Base-by-base conservation (phyloP, 805 yeast species). In the Monosporozyma yasuniensis region DNA sequence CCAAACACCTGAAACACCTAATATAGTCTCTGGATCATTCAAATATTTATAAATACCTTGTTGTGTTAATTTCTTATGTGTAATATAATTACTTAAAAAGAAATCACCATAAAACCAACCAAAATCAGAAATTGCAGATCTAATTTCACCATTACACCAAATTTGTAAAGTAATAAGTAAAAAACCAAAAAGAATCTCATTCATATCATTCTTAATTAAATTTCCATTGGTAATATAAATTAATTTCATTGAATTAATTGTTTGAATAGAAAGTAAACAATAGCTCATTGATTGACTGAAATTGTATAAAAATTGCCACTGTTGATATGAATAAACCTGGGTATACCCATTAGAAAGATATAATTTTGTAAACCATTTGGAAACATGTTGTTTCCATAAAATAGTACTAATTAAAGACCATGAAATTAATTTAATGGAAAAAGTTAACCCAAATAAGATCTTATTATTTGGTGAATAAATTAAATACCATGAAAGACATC, bases 61-160 rank as follows among this genome's bases (percentile, higher is more conserved):
- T 54, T 83, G 83, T 0, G 90, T 80, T 56, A 86, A 71, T 54
- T 72, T 72, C 7, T 76, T 67, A 50, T 71, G 72, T 22, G 71
- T 71, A 19, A 74, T 68, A 18, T 76, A 70, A 47, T 73, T 76
- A 35, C 84, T 79, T 51, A 84, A 69, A 66, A 85, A 86, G 66
- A 86, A 86, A 64, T 86, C 95, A 50, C 95, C 95, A 64, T 83
- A 86, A 59, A 85, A 86, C 93, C 93, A 86, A n/a, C 95, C 93
- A 65, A 82, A 84, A 53, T 83, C 84, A 2, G 91, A 91, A 55
- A 86, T 79, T 46, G 85, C 80, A 42, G 78, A 78, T 54, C 80
- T 74, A 35, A 85, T 84, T 28, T 87, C 84, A 22, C 73, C 58
- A 56, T 84, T 80, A 34, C 87, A 83, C 84, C 87, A 80, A 16